These are phyloP conservation scores for Lepraria neglecta DNA, from an alignment of 495 filamentous ascomycete species.

Conservation along the genomic window DNA sequence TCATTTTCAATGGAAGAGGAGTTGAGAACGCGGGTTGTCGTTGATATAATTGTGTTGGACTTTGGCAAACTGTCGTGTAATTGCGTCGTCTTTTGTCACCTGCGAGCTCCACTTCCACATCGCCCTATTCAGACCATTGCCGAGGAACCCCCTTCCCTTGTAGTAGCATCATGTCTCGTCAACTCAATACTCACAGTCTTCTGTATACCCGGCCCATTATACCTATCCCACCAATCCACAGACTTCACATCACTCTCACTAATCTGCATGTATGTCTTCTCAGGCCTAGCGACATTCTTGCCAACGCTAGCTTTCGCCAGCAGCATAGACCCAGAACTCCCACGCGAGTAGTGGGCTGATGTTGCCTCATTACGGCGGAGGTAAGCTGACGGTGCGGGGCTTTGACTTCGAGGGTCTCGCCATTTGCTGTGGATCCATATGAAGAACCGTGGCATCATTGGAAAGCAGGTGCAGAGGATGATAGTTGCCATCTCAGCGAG, in stretches of 20 bases:
- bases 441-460: conserved; percentile 5
- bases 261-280: background rate
- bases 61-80: no score
- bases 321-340: background rate
- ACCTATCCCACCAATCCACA: conserved; percentile 6
- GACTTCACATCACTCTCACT: background rate
- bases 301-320: background rate
- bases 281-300: background rate
- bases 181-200: conserved; percentile 11
- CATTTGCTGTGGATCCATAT: background rate
- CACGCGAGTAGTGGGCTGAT: background rate
- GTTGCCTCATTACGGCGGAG: background rate
- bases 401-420: background rate
- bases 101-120: no score
- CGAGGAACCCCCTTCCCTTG: background rate
- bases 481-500: conserved; percentile 3
- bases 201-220: conserved; percentile 11
- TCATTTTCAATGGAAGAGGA: no score
- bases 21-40: no score
- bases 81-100: no score
- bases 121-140: no score
- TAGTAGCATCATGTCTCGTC: conserved; percentile 1
- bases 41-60: no score
- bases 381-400: background rate
- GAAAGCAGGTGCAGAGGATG: conserved; percentile 13